Base-by-base conservation (phyloP, 2,329 filamentous ascomycete species). In the Hypomyces perniciosus region DNA sequence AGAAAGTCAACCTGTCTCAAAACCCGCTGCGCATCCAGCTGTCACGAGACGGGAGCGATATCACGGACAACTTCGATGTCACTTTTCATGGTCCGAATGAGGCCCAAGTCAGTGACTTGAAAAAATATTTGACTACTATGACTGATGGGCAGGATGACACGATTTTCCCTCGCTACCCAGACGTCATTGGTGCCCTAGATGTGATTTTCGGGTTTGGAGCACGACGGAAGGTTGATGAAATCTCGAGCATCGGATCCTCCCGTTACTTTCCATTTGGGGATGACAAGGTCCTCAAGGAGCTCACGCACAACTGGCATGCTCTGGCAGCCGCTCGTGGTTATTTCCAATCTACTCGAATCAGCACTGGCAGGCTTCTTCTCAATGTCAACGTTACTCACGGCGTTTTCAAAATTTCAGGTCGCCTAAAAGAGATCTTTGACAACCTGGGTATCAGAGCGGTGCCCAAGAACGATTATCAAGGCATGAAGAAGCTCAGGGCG, bases 381-480 rank as follows among this genome's bases (percentile, higher is more conserved):
- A 83, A 83, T 54, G 68, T 70, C 43, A 81, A 83, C 50, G 73
- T 80, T 8, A 75, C 75, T 0, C 74, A 80, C 54, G 75, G 73
- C 3, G 70, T 80, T 13, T 82, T 82, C 61, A 74, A 71, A 8
- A 60, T 66, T 4, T 56, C 63, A 2, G 70, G 74, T 2, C 53
- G 52, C 0, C 55, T 78, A 2, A 56, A 57, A 1, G 53, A 66
- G 1, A 55, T 77, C 4, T 71, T 74, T 27, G 29, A 52, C 1
- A 48, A 48, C 4, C 51, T 70, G 7, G 12, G 40, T 0, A 48
- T 66, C 6, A n/a, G 42, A n/a, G 54, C 60, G 1, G 53, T 46
- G 9, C 28, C 12, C 8, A 53, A 12, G 35, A 35, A 8, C 4
- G 53, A 65, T 37, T 4, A 12, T 0, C 29, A 38, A 26, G 50